Evolutionary conservation across 2,329 filamentous ascomycete species (phyloP).

Genomic region (Talaromyces piceae): DNA sequence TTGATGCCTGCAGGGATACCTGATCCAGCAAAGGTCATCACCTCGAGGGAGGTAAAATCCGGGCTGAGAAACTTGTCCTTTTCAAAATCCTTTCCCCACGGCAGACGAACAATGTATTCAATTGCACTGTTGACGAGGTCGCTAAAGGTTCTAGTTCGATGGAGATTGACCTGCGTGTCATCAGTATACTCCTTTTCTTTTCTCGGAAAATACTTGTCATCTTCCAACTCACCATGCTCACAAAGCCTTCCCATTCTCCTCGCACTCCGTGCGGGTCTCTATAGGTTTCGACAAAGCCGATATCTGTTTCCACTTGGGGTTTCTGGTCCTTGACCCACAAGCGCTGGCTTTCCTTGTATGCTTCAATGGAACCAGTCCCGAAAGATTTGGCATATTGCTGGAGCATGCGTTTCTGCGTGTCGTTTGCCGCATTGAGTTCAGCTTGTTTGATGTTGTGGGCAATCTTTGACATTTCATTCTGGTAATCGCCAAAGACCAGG

Average conservation of each 20-base stretch:
- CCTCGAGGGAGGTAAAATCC: slow-evolving; percentile 92
- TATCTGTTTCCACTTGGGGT: slow-evolving; percentile 70
- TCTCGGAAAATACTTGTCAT: slow-evolving; percentile 25
- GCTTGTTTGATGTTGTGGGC: slow-evolving; percentile 60
- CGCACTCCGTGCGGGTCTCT: slow-evolving; percentile 73
- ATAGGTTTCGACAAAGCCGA: slow-evolving; percentile 82
- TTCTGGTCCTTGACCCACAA: slow-evolving; percentile 79
- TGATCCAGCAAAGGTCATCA: slow-evolving; percentile 67
- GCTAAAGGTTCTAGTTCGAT: slow-evolving; percentile 80
- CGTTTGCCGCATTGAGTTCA: slow-evolving; percentile 61
- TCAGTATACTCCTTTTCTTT: too few species aligned
- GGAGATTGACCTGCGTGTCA: slow-evolving; percentile 62
- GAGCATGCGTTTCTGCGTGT: slow-evolving; percentile 67
- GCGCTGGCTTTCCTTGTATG: slow-evolving; percentile 73
- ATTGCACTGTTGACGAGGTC: slow-evolving; percentile 76
- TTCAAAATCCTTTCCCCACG: slow-evolving; percentile 83
- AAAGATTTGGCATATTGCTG: slow-evolving; percentile 69
- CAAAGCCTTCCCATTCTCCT: slow-evolving; percentile 81
- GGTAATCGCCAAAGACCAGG: slow-evolving; percentile 68
- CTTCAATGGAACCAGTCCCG: slow-evolving; percentile 62
- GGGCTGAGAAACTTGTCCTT: slow-evolving; percentile 94
- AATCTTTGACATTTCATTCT: slow-evolving; percentile 63
- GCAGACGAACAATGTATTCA: slow-evolving; percentile 76
- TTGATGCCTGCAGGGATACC: slow-evolving; percentile 57
- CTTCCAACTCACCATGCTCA: slow-evolving; percentile 48